Evolutionary conservation across 164 flowering plant genomes (phyloP).

Genomic region (Umbilicus rupestris): DNA sequence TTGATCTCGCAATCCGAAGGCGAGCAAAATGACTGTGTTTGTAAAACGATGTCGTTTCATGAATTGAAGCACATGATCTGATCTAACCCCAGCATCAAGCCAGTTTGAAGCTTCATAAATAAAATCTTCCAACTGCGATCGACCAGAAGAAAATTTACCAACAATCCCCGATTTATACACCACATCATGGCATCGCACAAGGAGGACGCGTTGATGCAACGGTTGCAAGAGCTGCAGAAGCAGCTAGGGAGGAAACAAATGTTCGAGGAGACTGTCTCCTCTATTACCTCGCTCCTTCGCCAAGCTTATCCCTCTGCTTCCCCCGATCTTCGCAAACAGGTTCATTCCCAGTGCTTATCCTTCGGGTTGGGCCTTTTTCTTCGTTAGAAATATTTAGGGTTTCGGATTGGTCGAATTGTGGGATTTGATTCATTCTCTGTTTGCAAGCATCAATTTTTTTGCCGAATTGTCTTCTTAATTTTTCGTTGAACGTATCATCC

Average conservation of each 20-base stretch:
- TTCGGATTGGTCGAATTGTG: background rate
- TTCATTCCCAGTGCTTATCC: no score
- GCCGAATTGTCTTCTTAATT: background rate
- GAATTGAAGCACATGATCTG: no score
- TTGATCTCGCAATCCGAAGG: no score
- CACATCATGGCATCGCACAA: background rate
- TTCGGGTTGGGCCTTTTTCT: no score
- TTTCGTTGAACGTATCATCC: no score
- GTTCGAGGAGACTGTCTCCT: constrained; percentile 65
- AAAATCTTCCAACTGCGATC: background rate
- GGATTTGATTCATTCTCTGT: no score
- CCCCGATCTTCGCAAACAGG: constrained; percentile 60
- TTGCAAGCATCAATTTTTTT: background rate
- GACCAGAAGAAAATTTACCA: background rate
- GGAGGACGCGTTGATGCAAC: constrained; percentile 7
- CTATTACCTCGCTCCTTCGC: constrained; percentile 42
- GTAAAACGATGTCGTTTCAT: no score
- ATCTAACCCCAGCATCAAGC: background rate
- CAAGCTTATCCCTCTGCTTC: constrained; percentile 56
- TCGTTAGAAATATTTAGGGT: background rate
- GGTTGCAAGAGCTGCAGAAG: constrained; percentile 61
- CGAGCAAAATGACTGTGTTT: no score
- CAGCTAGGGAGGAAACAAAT: constrained; percentile 61
- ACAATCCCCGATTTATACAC: background rate
- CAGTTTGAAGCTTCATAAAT: background rate